Base-by-base conservation (phyloP, 2,329 filamentous ascomycete species). In the Cryphonectria nitschkei region DNA sequence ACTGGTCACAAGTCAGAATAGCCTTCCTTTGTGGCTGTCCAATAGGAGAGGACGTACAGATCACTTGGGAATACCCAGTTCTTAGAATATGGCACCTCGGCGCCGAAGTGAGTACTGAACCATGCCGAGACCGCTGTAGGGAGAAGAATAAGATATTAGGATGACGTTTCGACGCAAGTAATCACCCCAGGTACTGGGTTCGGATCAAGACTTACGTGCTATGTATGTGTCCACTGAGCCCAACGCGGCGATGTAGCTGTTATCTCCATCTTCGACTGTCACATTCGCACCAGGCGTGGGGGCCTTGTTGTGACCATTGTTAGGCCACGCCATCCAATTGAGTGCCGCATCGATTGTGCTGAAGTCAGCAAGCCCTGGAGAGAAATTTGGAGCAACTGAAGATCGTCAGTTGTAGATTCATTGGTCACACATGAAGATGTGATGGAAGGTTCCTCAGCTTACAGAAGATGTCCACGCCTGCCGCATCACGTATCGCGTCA, bases 1-100 rank as follows among this genome's bases (percentile, higher is more conserved):
- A 6, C 67, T 68, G 67, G 13, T 0, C 13, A 34, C 26, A 34
- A 14, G 22, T 34, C 22, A 34, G 46, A 50, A 2, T 67, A 7
- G 60, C 6, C 1, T 22, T 1, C 37, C 50, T 22, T 3, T 16
- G 1, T 50, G n/a, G 14, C 7, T 16, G 26, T 29, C n/a, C 14
- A 11, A 29, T 32, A 29, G 14, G 29, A 7, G 26, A 1, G 5
- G 32, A 62, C 58, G 2, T 68, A 79, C 58, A 85, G 80, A 72
- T 90, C 88, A 9, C 86, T 84, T 3, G 84, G 84, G 81, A 88
- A 91, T 1, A 90, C 81, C 83, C 85, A 88, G 74, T 87, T 86
- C 80, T 89, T 85, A 74, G 79, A 80, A 73, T 82, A 86, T 13
- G 81, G 75, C 29, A 84, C 80, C 67, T 82, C 81, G 4, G 77